These are phyloP conservation scores for Yamadazyma scolyti DNA, from an alignment of 805 yeast genomes.

Conservation along the genomic window DNA sequence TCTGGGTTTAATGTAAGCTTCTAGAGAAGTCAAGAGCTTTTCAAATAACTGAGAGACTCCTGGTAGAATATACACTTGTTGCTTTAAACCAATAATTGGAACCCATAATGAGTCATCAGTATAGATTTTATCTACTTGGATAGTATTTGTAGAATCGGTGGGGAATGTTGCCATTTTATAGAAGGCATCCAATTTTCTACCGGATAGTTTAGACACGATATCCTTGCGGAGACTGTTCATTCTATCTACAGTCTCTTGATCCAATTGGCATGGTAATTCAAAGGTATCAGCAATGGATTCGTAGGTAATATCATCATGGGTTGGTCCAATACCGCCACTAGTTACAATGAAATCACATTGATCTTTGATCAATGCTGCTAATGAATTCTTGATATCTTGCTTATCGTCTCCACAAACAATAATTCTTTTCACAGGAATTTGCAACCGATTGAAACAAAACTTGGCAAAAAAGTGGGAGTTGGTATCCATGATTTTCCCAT, in stretches of 20 bases:
- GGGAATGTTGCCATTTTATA: conserved; percentile 83
- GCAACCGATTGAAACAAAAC: conserved; percentile 58
- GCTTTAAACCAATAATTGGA: conserved; percentile 68
- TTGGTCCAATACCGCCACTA: conserved; percentile 77
- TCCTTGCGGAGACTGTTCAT: conserved; percentile 52
- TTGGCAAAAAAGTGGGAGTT: conserved; percentile 72
- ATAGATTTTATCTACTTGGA: conserved; percentile 38
- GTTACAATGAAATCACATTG: conserved; percentile 67
- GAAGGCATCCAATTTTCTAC: conserved; percentile 55
- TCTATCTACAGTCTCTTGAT: conserved; percentile 53
- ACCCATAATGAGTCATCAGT: conserved; percentile 66
- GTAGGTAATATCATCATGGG: conserved; percentile 89
- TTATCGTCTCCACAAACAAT: conserved; percentile 77
- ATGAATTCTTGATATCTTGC: conserved; percentile 54
- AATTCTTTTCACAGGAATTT: conserved; percentile 63
- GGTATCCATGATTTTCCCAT: conserved; percentile 79
- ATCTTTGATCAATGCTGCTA: conserved; percentile 42
- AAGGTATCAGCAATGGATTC: conserved; percentile 68
- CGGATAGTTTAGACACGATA: conserved; percentile 24
- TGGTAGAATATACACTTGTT: conserved; percentile 69
- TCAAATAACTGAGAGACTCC: conserved; percentile 79
- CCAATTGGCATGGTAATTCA: conserved; percentile 45
- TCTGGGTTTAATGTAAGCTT: conserved; percentile 28
- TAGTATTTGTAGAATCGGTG: conserved; percentile 11
- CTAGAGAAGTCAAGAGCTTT: conserved; percentile 44